These are phyloP conservation scores for Lepidium campestre DNA, from an alignment of 441 rosid species.

Conservation along the genomic window DNA sequence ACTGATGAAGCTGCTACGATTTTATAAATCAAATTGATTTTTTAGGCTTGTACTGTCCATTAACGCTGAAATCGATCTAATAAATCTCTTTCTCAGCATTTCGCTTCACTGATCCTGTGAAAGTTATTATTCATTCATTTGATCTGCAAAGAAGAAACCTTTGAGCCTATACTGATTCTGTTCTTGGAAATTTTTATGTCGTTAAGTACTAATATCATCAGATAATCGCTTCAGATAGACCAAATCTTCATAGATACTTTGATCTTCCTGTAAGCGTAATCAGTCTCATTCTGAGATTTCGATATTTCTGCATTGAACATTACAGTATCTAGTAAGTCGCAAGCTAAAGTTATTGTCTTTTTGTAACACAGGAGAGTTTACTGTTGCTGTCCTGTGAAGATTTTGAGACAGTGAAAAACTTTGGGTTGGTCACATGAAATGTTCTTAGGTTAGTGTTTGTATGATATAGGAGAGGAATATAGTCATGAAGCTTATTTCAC, in stretches of 20 bases:
- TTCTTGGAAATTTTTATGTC: neutral
- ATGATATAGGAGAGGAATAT: slow-evolving; percentile 4
- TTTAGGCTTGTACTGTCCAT: neutral
- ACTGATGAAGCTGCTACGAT: neutral
- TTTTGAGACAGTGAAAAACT: neutral
- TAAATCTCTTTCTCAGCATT: neutral
- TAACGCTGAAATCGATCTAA: neutral
- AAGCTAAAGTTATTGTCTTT: neutral
- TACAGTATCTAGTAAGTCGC: neutral
- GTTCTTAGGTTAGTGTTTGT: slow-evolving; percentile 16
- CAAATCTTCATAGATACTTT: neutral
- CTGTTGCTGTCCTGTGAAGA: neutral
- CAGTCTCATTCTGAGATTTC: neutral
- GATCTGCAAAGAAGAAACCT: neutral
- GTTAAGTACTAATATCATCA: neutral
- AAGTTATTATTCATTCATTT: neutral
- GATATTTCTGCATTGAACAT: neutral
- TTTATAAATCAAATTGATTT: neutral
- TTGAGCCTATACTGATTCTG: neutral
- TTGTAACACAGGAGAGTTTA: neutral
- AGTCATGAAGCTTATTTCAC: slow-evolving; percentile 41
- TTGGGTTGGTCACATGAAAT: neutral
- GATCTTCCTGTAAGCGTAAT: neutral
- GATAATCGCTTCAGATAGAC: neutral
- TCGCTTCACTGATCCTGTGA: neutral